Conservation (phyloP, 225 moss, liverwort and hornwort genomes). For the Neckera pumila region DNA sequence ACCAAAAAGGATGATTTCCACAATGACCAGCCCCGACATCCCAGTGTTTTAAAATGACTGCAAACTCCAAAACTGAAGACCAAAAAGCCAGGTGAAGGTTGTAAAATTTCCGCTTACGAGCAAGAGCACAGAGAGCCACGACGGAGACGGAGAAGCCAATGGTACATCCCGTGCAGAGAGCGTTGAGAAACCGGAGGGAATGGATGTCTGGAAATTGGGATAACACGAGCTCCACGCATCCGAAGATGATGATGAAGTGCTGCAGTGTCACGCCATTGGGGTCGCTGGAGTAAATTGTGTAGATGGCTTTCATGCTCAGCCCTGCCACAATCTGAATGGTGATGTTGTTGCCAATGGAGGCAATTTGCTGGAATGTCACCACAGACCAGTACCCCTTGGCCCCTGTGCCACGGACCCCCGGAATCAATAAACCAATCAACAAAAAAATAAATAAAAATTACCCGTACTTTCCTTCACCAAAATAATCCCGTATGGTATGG, state of each 20-base stretch:
- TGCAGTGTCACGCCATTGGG: conserved; percentile 17
- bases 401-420: not conserved
- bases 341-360: conserved; percentile 72
- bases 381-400: conserved; percentile 48
- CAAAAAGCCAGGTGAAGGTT: not conserved
- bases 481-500: too few relatives aligned
- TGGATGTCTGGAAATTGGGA: conserved; percentile 63
- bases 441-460: too few relatives aligned
- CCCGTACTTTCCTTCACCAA: not conserved
- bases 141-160: conserved; percentile 41
- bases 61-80: not conserved
- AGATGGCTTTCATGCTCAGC: conserved; percentile 61
- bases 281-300: not conserved
- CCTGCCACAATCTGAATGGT: conserved; percentile 70
- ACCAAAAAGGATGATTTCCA: not conserved
- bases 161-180: conserved; percentile 50
- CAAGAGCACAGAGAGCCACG: conserved; percentile 23
- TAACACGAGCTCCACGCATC: conserved; percentile 28
- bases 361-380: conserved; percentile 51
- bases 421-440: too few relatives aligned
- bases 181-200: conserved; percentile 47
- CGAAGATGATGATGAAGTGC: conserved; percentile 62
- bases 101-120: not conserved
- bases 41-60: not conserved
- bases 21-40: fast-evolving